Base-by-base conservation (phyloP, 768 basidiomycete genomes). In the Leccinum subgranulosum region DNA sequence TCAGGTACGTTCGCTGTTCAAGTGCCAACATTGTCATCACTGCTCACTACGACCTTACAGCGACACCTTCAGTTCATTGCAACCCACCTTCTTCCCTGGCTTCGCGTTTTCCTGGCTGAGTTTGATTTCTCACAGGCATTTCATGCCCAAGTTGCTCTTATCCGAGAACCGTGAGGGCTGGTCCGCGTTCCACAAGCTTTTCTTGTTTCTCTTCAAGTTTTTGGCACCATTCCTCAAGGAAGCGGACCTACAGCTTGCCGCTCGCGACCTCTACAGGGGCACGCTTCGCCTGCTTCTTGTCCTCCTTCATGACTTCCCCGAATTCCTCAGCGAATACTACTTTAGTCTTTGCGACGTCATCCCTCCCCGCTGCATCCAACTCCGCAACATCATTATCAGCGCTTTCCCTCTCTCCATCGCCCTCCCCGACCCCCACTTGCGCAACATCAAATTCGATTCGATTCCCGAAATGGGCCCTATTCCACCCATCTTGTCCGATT, bases 101-200 rank as follows among this genome's bases (percentile, higher is more conserved):
- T 99, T 99, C 73, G 90, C 95, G 1, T 99, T 98, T 75, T 96
- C 94, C 15, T 99, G 96, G 96, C 87, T 98, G 81, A 90, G 89
- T 61, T 80, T 98, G 47, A 87, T 99, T 68, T 98, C 97, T 23
- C 97, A 98, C 74, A 82, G 96, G 54, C 77, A 93, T 57, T 97
- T 98, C 82, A 95, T 99, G 94, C 95, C 97, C 14, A 96, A 97
- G 71, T 74, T 99, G 48, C 79, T 98, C 36, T 74, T 89, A 39
- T 86, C 90, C 21, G 87, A 92, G 69, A 92, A 94, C 69, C 85
- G 94, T 51, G 95, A 96, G 85, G 95, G 94, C 49, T 98, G 95
- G 94, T 81, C 92, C 39, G 89, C 95, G 33, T 98, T 96, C 83
- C 94, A 98, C 78, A 93, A 94, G 70, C 81, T 96, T 36, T 76